Base-by-base conservation (phyloP, 2,329 filamentous ascomycete genomes). In the Chaetothyriales sp. region DNA sequence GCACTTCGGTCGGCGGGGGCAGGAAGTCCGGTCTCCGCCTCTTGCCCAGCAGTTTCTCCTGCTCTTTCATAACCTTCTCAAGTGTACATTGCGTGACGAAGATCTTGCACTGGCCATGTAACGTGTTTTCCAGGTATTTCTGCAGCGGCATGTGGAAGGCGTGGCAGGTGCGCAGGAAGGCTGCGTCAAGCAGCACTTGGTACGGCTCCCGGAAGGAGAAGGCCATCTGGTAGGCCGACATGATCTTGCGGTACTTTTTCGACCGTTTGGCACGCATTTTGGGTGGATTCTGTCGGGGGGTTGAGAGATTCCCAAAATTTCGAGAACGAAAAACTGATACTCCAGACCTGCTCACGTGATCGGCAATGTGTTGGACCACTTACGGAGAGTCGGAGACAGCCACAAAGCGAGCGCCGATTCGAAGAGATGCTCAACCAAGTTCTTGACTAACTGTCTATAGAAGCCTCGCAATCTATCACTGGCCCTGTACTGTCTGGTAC, bases 161-260 rank as follows among this genome's bases (percentile, higher is more conserved):
- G 57, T 83, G 79, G 19, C 88, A 81, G 65, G 93, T 86, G 62
- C 79, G 76, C 48, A 96, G 77, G 60, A 96, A 86, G 57, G 88
- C 80, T 53, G 86, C 85, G 64, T 95, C 89, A 54, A 95, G 81
- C 44, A 95, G 73, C 48, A 94, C 83, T 70, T 96, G 92, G 70
- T 95, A 96, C 9, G 92, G 88, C 69, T 92, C 85, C 60, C 89
- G 86, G 67, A 95, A 95, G 54, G 84, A 83, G 65, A 94, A 95
- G 54, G 80, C 81, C 66, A 90, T 77, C 64, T 82, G 80, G 76
- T 89, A 95, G 64, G 90, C 83, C 69, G 87, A 83, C 82, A 98
- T 93, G 63, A 95, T 80, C 80, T 95, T 95, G 64, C 82, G 79
- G 66, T 87, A 88, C 61, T 83, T 81, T 68, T 85, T 83, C 43